Conservation (phyloP, 2,329 filamentous ascomycete genomes). For the Chaetomium sp. region DNA sequence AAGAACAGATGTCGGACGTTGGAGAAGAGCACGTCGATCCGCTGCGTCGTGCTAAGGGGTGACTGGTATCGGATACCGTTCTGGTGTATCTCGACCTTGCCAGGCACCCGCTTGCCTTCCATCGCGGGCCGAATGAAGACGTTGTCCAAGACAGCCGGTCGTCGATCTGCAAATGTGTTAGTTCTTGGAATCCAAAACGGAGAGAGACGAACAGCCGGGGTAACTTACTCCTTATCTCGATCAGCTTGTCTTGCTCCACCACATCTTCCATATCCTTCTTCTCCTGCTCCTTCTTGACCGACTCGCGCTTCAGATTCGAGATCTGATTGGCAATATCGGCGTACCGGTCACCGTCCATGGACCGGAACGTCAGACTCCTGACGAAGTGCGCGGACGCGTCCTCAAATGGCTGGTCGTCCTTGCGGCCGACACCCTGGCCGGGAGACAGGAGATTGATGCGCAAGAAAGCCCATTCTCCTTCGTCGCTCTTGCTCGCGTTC, state of each 20-base stretch:
- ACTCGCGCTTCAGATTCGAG: slow-evolving; percentile 90
- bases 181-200: neutral
- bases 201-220: neutral
- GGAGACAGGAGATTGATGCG: slow-evolving; percentile 97
- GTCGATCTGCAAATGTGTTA: slow-evolving; percentile 58
- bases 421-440: slow-evolving; percentile 91
- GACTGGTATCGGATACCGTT: slow-evolving; percentile 96
- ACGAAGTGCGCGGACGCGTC: slow-evolving; percentile 95
- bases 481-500: slow-evolving; percentile 95
- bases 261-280: slow-evolving; percentile 99
- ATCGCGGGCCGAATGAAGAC: slow-evolving; percentile 93
- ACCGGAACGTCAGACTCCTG: slow-evolving; percentile 89
- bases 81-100: slow-evolving; percentile 94
- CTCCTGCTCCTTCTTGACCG: slow-evolving; percentile 87
- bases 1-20: slow-evolving; percentile 99
- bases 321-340: slow-evolving; percentile 89
- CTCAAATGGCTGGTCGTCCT: slow-evolving; percentile 97
- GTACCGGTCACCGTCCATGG: slow-evolving; percentile 80
- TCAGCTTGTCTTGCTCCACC: slow-evolving; percentile 94
- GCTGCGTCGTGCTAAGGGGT: slow-evolving; percentile 69
- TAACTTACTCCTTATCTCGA: slow-evolving; percentile 80
- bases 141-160: slow-evolving; percentile 83
- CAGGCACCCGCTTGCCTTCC: slow-evolving; percentile 93
- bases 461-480: slow-evolving; percentile 87
- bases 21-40: slow-evolving; percentile 91